Percentiles rank a stretch among this genome's conserved stretches.
Conservation (phyloP, 2,329 filamentous ascomycete genomes). For the Eutypella sp. region DNA sequence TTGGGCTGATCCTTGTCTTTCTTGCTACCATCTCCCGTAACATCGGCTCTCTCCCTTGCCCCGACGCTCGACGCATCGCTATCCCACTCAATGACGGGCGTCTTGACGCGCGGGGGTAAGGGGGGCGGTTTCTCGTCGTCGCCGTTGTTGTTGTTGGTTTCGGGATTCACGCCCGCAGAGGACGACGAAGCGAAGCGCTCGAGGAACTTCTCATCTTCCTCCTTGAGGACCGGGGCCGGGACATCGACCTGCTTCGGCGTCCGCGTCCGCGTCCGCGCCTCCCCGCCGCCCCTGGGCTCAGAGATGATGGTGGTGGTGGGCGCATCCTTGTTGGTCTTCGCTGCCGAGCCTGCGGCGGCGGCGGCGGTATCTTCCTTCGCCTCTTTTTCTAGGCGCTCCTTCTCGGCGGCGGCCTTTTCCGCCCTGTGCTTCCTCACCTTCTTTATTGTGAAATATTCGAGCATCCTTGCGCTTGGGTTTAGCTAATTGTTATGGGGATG, state of each 20-base stretch:
- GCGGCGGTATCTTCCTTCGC: conserved; percentile 19
- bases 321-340: conserved; percentile 4
- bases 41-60: conserved; percentile 14
- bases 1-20: conserved; percentile 19
- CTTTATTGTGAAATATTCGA: conserved; percentile 59
- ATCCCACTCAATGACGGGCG: conserved; percentile 46
- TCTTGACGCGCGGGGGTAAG: conserved; percentile 49
- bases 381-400: conserved; percentile 17
- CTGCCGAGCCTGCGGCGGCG: conserved; percentile 10
- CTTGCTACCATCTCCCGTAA: conserved; percentile 18
- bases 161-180: too few species aligned
- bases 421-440: conserved; percentile 57
- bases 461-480: too few species aligned
- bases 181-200: conserved; percentile 43
- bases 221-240: conserved; percentile 44
- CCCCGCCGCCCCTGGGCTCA: too few species aligned
- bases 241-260: too few species aligned
- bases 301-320: conserved; percentile 21
- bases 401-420: conserved; percentile 41
- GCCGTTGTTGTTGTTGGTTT: conserved; percentile 31
- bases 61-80: conserved; percentile 34
- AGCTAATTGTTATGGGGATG: too few species aligned
- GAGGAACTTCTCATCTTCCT: conserved; percentile 56
- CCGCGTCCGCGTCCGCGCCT: too few species aligned
- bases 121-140: conserved; percentile 45